A percentile compares a stretch with the other conserved stretches of the same genome.
Conservation (phyloP, 371 early-diverging fungal genomes). For the Mucor piriformis region DNA sequence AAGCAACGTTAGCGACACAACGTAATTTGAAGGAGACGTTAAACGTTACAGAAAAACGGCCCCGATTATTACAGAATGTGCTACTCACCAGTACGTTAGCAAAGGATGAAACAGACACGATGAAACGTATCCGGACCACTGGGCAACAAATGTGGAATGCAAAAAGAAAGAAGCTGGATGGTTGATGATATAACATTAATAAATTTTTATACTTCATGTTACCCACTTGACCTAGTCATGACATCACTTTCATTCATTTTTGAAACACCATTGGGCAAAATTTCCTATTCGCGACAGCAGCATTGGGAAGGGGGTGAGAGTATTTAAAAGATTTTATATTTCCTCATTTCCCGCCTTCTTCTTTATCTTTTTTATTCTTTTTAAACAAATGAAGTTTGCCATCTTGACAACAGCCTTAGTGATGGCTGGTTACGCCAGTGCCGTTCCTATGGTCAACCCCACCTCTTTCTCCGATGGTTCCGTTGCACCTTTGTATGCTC, state of each 20-base stretch:
- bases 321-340: constrained; percentile 4
- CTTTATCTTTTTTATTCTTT: constrained; percentile 3
- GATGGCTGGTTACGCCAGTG: constrained; percentile 36
- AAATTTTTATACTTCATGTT: no score
- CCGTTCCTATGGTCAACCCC: constrained; percentile 36
- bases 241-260: neutral
- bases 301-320: neutral
- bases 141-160: constrained; percentile 13
- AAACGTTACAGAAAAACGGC: constrained; percentile 18
- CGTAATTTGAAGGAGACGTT: constrained; percentile 6
- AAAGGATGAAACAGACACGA: constrained; percentile 13
- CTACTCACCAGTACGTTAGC: constrained; percentile 4
- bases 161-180: constrained; percentile 15
- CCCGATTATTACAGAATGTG: constrained; percentile 14
- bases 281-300: neutral
- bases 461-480: constrained; percentile 33
- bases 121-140: neutral
- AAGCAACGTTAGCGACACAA: constrained; percentile 18
- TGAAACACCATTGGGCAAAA: neutral
- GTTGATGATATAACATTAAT: no score
- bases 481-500: constrained; percentile 69
- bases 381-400: constrained; percentile 27
- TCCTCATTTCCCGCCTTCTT: constrained; percentile 2
- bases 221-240: no score
- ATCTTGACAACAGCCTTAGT: constrained; percentile 30